Evolutionary conservation across 805 yeast genomes (phyloP), one percentile per base, ranked within the genome.

Genomic region (Pichia rugopelliculosa): DNA sequence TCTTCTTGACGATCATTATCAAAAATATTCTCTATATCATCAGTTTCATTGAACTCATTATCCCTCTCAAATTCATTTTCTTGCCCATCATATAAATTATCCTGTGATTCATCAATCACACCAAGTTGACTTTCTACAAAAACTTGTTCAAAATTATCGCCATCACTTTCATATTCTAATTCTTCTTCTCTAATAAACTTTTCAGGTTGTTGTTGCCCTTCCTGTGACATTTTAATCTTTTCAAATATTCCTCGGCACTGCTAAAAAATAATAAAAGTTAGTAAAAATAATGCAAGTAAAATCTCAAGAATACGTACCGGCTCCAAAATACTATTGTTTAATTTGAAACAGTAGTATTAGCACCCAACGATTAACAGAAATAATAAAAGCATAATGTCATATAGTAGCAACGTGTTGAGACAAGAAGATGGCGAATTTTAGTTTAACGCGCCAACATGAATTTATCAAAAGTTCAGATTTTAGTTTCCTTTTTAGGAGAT

Each of bases 101-200:
- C 21, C 18, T 36, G 4, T 21, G 13, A 1, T 7, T 36, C 12
- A 13, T 20, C 18, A 15, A n/a, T 6, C 4, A 33, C 39, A 15
- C 33, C 38, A 10, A n/a, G 20, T 23, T 36, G 44, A 18, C 36
- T 42, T 34, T 41, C 48, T 34, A 36, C 22, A 39, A 47, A 18
- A 27, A 39, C 17, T 24, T 34, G 11, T 36, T 57, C 60, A 40
- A 54, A 46, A 22, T 50, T 51, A 13, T 52, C 58, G 26, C 55
- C 59, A 30, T 61, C 64, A 46, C 65, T 58, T 53, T 68, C 60
- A 49, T 60, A 53, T 53, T 64, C 59, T 55, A 65, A 46, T 51
- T 59, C 54, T 53, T 67, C 52, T 49, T 64, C 59, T 44, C 45
- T 24, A n/a, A 41, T 22, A 8, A 9, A 11, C 2, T 10, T n/a